These are phyloP conservation scores for Colletotrichum destructivum DNA, from an alignment of 2,329 filamentous ascomycete genomes.

Conservation along the genomic window DNA sequence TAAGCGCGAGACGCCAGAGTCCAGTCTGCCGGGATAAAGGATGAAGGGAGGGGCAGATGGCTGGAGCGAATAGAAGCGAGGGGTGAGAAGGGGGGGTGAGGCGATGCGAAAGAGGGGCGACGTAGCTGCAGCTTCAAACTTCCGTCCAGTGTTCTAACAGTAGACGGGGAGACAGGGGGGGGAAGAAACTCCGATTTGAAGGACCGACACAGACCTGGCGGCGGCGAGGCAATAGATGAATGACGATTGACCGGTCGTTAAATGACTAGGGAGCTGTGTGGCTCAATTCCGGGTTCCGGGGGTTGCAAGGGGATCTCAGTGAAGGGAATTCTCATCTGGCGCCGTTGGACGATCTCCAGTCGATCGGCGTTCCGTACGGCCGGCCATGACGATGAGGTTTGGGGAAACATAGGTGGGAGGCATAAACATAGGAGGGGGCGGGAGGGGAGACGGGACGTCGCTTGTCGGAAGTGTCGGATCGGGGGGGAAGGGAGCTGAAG, in stretches of 20 bases:
- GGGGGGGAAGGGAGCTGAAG: background rate
- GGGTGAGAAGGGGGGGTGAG: background rate
- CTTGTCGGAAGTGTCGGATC: background rate
- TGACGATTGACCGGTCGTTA: background rate
- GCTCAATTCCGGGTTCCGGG: conserved; percentile 25
- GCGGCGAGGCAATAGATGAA: background rate
- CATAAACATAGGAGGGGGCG: no score
- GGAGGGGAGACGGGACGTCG: background rate
- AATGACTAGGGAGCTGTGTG: background rate
- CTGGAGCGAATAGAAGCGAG: background rate
- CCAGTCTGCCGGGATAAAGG: background rate
- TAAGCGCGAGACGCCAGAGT: background rate
- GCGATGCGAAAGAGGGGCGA: conserved; percentile 15
- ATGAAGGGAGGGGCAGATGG: background rate
- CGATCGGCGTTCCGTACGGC: conserved; percentile 38
- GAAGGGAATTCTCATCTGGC: conserved; percentile 18
- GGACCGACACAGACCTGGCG: conserved; percentile 15
- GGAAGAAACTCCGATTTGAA: conserved; percentile 22
- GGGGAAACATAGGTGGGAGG: conserved; percentile 3
- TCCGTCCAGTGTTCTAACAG: background rate
- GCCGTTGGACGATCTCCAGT: conserved; percentile 19
- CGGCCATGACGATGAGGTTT: conserved; percentile 25
- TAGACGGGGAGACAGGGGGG: background rate
- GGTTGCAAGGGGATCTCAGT: conserved; percentile 17
- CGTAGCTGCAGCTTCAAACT: background rate